phyloP scores from a whole-genome alignment of 129 eudicot genomes.

The Centaurea solstitialis region DNA sequence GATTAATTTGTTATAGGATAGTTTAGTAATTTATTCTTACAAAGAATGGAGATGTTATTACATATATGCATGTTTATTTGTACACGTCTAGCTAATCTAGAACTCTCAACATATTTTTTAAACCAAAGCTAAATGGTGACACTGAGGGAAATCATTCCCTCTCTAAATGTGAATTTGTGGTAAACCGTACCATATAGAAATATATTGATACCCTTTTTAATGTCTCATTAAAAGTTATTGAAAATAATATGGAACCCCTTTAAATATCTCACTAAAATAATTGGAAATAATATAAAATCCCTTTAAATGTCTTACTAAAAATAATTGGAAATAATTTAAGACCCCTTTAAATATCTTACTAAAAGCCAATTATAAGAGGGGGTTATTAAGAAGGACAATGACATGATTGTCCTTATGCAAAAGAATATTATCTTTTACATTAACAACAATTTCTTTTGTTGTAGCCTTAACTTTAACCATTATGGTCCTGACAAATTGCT shows the following conservation, averaged over 20 bases:
- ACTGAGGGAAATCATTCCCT: background rate
- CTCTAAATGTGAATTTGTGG: background rate
- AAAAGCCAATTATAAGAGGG: background rate
- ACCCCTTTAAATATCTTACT: background rate
- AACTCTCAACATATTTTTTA: background rate
- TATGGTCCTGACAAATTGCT: conserved; percentile 7
- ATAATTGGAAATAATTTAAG: background rate
- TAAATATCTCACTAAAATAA: background rate
- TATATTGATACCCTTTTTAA: background rate
- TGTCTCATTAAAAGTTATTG: background rate
- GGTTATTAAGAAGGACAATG: background rate
- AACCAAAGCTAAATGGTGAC: background rate
- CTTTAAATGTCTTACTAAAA: background rate
- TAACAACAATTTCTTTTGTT: background rate
- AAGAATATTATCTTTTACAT: conserved; percentile 16
- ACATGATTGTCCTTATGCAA: conserved; percentile 11
- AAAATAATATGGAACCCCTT: background rate
- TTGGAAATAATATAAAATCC: background rate
- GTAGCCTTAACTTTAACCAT: background rate
- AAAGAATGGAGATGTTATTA: background rate
- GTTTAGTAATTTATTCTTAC: background rate
- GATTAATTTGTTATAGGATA: too few species aligned
- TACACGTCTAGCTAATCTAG: background rate
- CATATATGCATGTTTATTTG: background rate
- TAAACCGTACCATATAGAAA: background rate